These are phyloP conservation scores for Trichophyton verrucosum DNA, from an alignment of 2,329 filamentous ascomycete genomes.

Conservation along the genomic window DNA sequence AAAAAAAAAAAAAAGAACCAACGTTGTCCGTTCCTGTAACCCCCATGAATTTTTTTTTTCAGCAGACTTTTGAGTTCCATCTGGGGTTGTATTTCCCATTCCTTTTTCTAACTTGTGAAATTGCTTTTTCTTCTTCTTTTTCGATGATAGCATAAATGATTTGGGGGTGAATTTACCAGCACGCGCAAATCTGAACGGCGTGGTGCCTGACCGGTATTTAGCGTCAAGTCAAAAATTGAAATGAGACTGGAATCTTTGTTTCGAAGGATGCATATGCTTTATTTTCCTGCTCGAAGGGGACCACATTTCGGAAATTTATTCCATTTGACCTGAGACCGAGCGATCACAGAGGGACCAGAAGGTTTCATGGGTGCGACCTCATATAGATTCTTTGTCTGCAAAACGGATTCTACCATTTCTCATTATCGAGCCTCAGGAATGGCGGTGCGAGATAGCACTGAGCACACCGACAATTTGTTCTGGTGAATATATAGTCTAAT, in stretches of 20 bases:
- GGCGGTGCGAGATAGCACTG: not conserved
- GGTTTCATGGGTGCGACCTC: not conserved
- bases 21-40: not conserved
- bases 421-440: not conserved
- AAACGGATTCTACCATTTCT: not conserved
- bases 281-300: not conserved
- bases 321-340: not conserved
- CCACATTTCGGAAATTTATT: slow-evolving; percentile 2
- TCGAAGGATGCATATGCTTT: not conserved
- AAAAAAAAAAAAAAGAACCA: not conserved
- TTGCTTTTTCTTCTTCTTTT: not conserved
- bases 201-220: not conserved
- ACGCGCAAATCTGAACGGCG: not conserved
- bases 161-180: not conserved
- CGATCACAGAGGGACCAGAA: not conserved
- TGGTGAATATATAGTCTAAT: not conserved
- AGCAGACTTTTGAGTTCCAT: not conserved
- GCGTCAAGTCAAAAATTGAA: not conserved
- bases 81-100: not conserved
- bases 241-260: not conserved
- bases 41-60: not conserved
- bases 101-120: not conserved
- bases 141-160: not conserved
- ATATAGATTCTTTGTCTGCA: not conserved
- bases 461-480: not conserved